phyloP scores from a whole-genome alignment of 2,329 filamentous ascomycete genomes.

The Annulohypoxylon truncatum region DNA sequence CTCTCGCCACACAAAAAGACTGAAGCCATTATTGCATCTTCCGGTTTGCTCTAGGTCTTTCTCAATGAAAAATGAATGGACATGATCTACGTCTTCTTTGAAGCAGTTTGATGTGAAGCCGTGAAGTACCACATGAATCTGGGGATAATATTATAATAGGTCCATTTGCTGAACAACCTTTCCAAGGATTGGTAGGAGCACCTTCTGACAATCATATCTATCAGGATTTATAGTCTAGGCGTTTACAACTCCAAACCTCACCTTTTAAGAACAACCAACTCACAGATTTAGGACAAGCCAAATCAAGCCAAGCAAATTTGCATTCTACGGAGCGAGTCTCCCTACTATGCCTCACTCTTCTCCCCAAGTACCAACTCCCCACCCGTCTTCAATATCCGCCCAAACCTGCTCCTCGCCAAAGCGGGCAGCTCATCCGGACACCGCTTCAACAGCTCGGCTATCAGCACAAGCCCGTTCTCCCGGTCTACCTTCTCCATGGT shows the following conservation, averaged over 20 bases:
- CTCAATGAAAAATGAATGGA: constrained; percentile 50
- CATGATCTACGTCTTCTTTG: constrained; percentile 25
- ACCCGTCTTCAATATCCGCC: constrained; percentile 63
- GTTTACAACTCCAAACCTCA: background rate
- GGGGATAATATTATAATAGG: background rate
- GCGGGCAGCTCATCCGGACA: constrained; percentile 56
- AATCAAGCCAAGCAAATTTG: background rate
- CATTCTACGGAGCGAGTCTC: background rate
- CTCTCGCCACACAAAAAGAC: constrained; percentile 42
- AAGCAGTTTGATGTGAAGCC: constrained; percentile 23
- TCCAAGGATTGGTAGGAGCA: background rate
- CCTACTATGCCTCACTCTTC: constrained; percentile 24
- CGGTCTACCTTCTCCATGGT: constrained; percentile 65
- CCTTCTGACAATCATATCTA: background rate
- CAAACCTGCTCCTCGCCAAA: constrained; percentile 56
- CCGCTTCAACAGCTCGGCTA: constrained; percentile 65
- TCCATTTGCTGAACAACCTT: background rate
- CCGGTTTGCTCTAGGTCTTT: constrained; percentile 50
- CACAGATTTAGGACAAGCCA: background rate
- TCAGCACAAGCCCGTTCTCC: constrained; percentile 70
- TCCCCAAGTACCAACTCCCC: constrained; percentile 56
- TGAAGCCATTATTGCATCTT: constrained; percentile 50
- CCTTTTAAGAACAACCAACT: background rate
- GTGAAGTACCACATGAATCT: background rate
- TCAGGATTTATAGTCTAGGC: background rate